Conservation (phyloP, 148 eudicot species). For the Hydrangea macrophylla region DNA sequence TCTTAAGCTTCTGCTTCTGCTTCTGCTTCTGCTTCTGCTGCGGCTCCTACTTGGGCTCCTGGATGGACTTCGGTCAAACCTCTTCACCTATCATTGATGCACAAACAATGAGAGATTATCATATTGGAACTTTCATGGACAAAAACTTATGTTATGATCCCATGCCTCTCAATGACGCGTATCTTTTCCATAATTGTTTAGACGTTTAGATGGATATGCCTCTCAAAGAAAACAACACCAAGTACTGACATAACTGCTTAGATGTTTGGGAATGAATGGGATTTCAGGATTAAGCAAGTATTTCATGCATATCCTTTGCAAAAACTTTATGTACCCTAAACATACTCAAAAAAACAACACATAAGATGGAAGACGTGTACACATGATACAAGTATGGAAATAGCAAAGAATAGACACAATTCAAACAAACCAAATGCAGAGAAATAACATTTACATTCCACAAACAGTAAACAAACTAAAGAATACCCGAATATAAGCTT, state of each 20-base stretch:
- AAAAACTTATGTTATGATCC: slow-evolving; percentile 5
- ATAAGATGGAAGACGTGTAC: neutral
- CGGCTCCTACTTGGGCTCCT: slow-evolving; percentile 66
- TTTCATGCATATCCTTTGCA: neutral
- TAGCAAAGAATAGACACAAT: too few species aligned
- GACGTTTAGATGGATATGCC: too few species aligned
- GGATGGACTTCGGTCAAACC: slow-evolving; percentile 55
- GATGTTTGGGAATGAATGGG: too few species aligned
- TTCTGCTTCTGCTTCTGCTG: slow-evolving; percentile 49
- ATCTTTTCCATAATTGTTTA: neutral
- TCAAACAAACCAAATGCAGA: too few species aligned
- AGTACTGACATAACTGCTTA: neutral
- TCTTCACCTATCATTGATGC: slow-evolving; percentile 49
- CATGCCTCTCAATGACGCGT: neutral
- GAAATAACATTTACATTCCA: neutral
- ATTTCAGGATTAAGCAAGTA: neutral
- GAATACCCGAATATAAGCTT: slow-evolving; percentile 74
- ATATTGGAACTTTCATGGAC: neutral
- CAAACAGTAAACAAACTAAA: slow-evolving; percentile 1
- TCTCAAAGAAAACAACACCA: neutral
- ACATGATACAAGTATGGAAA: neutral
- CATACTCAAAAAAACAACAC: neutral
- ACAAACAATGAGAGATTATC: neutral
- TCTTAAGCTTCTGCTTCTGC: slow-evolving; percentile 61
- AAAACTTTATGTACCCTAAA: neutral